These are phyloP conservation scores for Penicillium decumbens DNA, from an alignment of 2,329 filamentous ascomycete genomes.

Conservation along the genomic window DNA sequence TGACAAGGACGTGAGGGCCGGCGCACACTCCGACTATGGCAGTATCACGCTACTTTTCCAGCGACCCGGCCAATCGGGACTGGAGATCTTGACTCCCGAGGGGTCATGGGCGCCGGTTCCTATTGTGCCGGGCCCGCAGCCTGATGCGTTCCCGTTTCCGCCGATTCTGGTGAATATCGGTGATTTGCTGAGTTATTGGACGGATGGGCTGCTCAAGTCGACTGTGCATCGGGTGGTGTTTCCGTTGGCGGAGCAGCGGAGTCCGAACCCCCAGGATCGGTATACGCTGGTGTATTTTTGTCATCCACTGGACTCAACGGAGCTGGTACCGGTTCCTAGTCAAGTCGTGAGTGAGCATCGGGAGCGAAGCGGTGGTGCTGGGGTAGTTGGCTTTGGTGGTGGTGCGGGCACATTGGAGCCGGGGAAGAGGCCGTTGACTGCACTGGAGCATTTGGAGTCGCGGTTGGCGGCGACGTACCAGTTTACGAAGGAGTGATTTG, in stretches of 20 bases:
- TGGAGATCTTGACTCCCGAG: constrained; percentile 69
- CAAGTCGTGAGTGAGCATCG: constrained; percentile 43
- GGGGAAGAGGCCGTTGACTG: constrained; percentile 48
- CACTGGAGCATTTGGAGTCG: constrained; percentile 55
- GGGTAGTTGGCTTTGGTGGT: constrained; percentile 41
- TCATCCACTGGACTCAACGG: constrained; percentile 54
- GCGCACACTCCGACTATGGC: constrained; percentile 86
- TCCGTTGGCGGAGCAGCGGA: constrained; percentile 39
- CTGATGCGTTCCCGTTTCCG: constrained; percentile 50
- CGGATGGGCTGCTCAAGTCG: constrained; percentile 75
- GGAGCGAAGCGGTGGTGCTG: constrained; percentile 23
- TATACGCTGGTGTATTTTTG: constrained; percentile 61
- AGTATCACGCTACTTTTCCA: constrained; percentile 73
- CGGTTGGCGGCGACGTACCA: constrained; percentile 58
- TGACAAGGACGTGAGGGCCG: constrained; percentile 69
- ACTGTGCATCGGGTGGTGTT: constrained; percentile 89
- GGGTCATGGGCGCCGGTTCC: constrained; percentile 61
- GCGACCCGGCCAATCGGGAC: constrained; percentile 73
- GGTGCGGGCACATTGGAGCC: constrained; percentile 33
- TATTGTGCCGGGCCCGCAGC: constrained; percentile 50
- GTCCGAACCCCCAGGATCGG: constrained; percentile 45
- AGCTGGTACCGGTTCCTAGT: constrained; percentile 55
- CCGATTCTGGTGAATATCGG: constrained; percentile 72
- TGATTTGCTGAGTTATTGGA: constrained; percentile 78
- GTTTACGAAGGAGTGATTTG: constrained; percentile 27